These are phyloP conservation scores for Clonostachys byssicola DNA, from an alignment of 2,329 filamentous ascomycete species.

Conservation along the genomic window DNA sequence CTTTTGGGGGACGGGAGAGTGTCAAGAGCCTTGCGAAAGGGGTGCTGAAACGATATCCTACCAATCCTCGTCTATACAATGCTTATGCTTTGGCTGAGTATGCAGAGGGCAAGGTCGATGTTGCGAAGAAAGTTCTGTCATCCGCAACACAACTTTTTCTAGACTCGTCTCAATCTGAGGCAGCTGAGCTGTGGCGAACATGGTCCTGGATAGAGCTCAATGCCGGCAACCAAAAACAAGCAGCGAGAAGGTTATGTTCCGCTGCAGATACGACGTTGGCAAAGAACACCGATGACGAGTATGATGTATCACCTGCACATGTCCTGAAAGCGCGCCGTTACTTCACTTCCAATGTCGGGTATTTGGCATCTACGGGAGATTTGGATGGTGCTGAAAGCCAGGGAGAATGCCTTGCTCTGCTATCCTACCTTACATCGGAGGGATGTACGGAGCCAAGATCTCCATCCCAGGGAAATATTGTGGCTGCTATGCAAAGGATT, in stretches of 20 bases:
- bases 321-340: conserved; percentile 50
- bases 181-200: conserved; percentile 25
- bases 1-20: conserved; percentile 42
- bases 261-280: conserved; percentile 22
- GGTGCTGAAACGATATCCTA: conserved; percentile 64
- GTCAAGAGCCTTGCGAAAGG: conserved; percentile 69
- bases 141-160: conserved; percentile 49
- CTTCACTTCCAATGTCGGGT: conserved; percentile 50
- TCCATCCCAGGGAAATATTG: conserved; percentile 49
- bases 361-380: conserved; percentile 46
- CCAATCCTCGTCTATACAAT: conserved; percentile 69
- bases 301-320: conserved; percentile 21
- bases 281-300: conserved; percentile 3
- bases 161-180: neutral
- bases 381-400: conserved; percentile 44
- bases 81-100: conserved; percentile 73
- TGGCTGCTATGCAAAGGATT: conserved; percentile 37
- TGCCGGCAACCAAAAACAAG: conserved; percentile 21
- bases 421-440: conserved; percentile 58
- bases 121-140: conserved; percentile 60
- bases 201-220: conserved; percentile 67
- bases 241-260: conserved; percentile 32
- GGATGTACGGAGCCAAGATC: conserved; percentile 37
- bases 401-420: conserved; percentile 59
- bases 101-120: conserved; percentile 47